Conservation (phyloP, 495 filamentous ascomycete genomes). For the Bryoglossum gracile region DNA sequence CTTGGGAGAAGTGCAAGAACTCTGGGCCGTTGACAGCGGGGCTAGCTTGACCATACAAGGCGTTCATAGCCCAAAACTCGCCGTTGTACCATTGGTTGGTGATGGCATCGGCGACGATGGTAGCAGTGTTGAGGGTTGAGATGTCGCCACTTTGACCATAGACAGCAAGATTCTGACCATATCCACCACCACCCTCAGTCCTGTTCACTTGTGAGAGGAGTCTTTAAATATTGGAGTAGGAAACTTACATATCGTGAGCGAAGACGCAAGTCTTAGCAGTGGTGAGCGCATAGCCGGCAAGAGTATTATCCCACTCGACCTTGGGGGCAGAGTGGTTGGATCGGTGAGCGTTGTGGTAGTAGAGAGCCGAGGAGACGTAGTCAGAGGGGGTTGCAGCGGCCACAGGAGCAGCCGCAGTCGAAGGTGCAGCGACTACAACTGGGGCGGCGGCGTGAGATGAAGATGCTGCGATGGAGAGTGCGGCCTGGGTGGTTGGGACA, state of each 20-base stretch:
- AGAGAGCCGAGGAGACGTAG: conserved; percentile 36
- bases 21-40: conserved; percentile 57
- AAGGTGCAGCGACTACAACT: conserved; percentile 13
- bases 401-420: conserved; percentile 17
- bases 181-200: conserved; percentile 40
- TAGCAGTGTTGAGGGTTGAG: conserved; percentile 18
- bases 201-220: conserved; percentile 9
- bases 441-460: conserved; percentile 15
- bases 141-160: conserved; percentile 29
- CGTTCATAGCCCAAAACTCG: conserved; percentile 41
- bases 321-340: conserved; percentile 66
- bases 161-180: conserved; percentile 80
- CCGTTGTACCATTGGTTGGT: conserved; percentile 79
- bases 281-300: conserved; percentile 52
- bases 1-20: conserved; percentile 87
- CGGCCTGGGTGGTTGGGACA: conserved; percentile 3
- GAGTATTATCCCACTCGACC: conserved; percentile 53
- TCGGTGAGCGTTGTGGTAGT: conserved; percentile 83
- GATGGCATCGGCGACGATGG: conserved; percentile 54
- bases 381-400: conserved; percentile 27
- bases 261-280: conserved; percentile 56
- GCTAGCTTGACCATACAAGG: conserved; percentile 29
- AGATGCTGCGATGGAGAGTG: conserved; percentile 10
- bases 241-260: conserved; percentile 66
- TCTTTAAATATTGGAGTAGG: not conserved